phyloP scores from a whole-genome alignment of 2,329 filamentous ascomycete species.

The Talaromyces islandicus region DNA sequence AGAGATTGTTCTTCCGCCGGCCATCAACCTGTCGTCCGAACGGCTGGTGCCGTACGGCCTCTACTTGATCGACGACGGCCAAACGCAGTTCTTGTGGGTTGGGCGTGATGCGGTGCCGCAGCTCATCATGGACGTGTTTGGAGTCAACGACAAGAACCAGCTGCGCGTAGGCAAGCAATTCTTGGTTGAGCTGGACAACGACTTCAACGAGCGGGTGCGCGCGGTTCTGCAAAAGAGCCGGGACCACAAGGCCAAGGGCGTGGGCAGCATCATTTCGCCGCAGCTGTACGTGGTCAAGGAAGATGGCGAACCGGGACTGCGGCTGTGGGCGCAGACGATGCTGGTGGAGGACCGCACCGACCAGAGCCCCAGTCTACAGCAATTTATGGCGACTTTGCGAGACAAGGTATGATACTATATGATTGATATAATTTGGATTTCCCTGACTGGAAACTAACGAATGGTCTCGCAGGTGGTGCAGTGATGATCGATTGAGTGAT shows the following conservation, averaged over 20 bases:
- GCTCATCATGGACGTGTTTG: slow-evolving; percentile 84
- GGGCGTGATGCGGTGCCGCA: slow-evolving; percentile 89
- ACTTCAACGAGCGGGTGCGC: slow-evolving; percentile 92
- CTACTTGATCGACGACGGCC: slow-evolving; percentile 94
- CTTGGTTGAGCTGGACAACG: slow-evolving; percentile 81
- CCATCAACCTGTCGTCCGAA: slow-evolving; percentile 81
- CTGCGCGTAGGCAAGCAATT: slow-evolving; percentile 87
- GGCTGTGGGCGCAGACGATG: slow-evolving; percentile 94
- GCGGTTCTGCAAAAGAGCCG: slow-evolving; percentile 87
- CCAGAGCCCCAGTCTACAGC: slow-evolving; percentile 83
- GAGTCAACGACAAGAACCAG: slow-evolving; percentile 72
- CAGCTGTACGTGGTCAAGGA: slow-evolving; percentile 91
- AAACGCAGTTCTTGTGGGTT: slow-evolving; percentile 96
- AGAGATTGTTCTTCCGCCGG: slow-evolving; percentile 79
- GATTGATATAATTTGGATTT: too few species aligned
- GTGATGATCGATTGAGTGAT: slow-evolving; percentile 18
- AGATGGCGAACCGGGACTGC: slow-evolving; percentile 90
- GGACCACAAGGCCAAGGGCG: slow-evolving; percentile 78
- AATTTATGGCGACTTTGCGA: slow-evolving; percentile 86
- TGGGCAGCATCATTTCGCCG: slow-evolving; percentile 87
- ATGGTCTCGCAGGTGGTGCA: slow-evolving; percentile 25
- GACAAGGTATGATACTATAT: slow-evolving; percentile 64
- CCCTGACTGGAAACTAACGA: too few species aligned
- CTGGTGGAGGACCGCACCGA: slow-evolving; percentile 93
- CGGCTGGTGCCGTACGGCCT: slow-evolving; percentile 82